A percentile compares a stretch with the other conserved stretches of the same genome.
These are phyloP conservation scores for Kwoniella newhampshirensis DNA, from an alignment of 768 basidiomycete species.

Conservation along the genomic window DNA sequence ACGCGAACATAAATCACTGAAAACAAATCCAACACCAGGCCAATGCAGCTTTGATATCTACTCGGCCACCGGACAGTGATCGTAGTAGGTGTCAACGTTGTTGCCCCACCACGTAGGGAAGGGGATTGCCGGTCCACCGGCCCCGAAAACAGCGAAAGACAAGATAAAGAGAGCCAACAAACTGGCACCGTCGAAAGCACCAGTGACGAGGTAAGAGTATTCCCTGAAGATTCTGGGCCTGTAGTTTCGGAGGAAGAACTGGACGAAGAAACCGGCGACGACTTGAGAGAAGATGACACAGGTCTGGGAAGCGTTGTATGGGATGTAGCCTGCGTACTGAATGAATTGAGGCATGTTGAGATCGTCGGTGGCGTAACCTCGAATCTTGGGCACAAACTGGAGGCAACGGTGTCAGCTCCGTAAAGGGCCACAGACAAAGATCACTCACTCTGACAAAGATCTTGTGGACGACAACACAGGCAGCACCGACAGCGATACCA, in stretches of 20 bases:
- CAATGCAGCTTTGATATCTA: too few relatives aligned
- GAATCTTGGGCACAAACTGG: constrained; percentile 7
- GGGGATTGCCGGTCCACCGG: constrained; percentile 2
- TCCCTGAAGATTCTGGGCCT: constrained; percentile 12
- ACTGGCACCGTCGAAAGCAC: constrained; percentile 14
- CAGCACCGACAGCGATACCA: constrained; percentile 8
- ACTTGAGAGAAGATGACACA: constrained; percentile 9
- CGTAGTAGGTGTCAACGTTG: constrained; percentile 5
- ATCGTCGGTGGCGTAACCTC: constrained; percentile 4
- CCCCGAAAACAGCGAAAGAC: constrained; percentile 20
- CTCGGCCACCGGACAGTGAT: constrained; percentile 9
- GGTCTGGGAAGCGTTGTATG: constrained; percentile 9
- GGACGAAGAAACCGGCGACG: constrained; percentile 14
- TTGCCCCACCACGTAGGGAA: constrained; percentile 26
- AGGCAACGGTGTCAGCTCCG: background rate
- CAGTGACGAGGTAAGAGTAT: constrained; percentile 16
- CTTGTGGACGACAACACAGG: constrained; percentile 6
- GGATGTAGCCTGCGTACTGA: constrained; percentile 11
- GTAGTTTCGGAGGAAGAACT: constrained; percentile 14
- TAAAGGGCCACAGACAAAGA: background rate
- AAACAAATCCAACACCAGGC: too few relatives aligned
- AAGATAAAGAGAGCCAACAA: constrained; percentile 16
- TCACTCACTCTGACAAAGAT: constrained; percentile 9
- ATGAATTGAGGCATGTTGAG: constrained; percentile 14
- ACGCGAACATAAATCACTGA: too few relatives aligned